Evolutionary conservation across 2,329 filamentous ascomycete species (phyloP).

Genomic region (Penicillium verrucosum): DNA sequence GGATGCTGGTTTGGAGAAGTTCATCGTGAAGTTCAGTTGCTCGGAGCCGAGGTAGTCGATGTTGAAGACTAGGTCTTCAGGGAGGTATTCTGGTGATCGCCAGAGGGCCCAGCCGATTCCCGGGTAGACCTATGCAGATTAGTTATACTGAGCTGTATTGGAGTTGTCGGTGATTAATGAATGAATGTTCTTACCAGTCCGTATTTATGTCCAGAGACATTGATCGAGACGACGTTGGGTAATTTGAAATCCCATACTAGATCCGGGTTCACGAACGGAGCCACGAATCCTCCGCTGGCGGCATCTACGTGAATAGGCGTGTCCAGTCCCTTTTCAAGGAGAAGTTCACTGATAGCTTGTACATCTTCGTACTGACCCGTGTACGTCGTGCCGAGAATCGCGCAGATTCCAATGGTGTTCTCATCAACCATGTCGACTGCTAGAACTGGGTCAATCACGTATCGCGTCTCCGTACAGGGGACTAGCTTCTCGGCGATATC

Average conservation of each 20-base stretch:
- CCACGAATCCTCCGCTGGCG: slow-evolving; percentile 44
- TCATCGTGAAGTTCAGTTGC: slow-evolving; percentile 92
- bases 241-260: slow-evolving; percentile 29
- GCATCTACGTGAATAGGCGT: slow-evolving; percentile 56
- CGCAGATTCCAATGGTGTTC: slow-evolving; percentile 73
- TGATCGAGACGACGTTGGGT: slow-evolving; percentile 54
- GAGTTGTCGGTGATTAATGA: background rate
- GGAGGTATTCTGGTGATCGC: slow-evolving; percentile 77
- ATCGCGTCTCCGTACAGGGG: slow-evolving; percentile 55
- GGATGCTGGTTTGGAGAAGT: slow-evolving; percentile 92
- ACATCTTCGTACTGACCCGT: slow-evolving; percentile 73
- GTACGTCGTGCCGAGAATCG: slow-evolving; percentile 69
- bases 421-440: slow-evolving; percentile 68
- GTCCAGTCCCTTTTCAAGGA: slow-evolving; percentile 49
- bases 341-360: slow-evolving; percentile 62
- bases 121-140: slow-evolving; percentile 61
- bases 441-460: slow-evolving; percentile 63
- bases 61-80: slow-evolving; percentile 93
- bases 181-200: slow-evolving; percentile 44
- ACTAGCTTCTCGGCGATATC: slow-evolving; percentile 58
- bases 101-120: slow-evolving; percentile 94
- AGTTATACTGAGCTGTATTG: background rate
- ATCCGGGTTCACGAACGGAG: slow-evolving; percentile 40
- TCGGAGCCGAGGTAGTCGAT: slow-evolving; percentile 98
- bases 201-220: slow-evolving; percentile 50